These are phyloP conservation scores for Backusella australiensis DNA, from an alignment of 192 early-diverging fungal species.

Conservation along the genomic window DNA sequence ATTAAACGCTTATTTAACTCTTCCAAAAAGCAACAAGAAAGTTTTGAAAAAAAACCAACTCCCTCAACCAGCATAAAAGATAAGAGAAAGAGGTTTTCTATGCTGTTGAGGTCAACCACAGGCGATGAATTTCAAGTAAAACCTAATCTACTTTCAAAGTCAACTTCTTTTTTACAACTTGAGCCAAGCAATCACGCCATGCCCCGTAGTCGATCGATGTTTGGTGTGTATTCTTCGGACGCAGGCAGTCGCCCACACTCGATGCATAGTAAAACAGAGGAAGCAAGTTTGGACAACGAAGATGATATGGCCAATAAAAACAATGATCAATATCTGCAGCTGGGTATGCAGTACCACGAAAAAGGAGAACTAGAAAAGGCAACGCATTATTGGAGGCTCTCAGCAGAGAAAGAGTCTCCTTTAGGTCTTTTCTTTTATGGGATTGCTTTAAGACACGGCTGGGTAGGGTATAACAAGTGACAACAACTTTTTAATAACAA, in stretches of 20 bases:
- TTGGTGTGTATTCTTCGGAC: not conserved
- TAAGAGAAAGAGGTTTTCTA: slow-evolving; percentile 12
- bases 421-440: slow-evolving; percentile 75
- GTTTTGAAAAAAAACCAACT: not conserved
- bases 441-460: slow-evolving; percentile 73
- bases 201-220: slow-evolving; percentile 5
- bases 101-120: not conserved
- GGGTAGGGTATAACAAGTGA: slow-evolving; percentile 37
- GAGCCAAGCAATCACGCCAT: not conserved
- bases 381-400: slow-evolving; percentile 66
- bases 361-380: slow-evolving; percentile 68
- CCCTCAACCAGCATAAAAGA: not conserved
- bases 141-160: slow-evolving; percentile 4
- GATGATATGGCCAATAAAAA: not conserved
- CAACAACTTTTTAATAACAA: not conserved
- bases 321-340: slow-evolving; percentile 60
- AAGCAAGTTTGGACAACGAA: not conserved
- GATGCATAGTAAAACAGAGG: not conserved
- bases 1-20: not conserved
- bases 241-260: not conserved
- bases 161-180: slow-evolving; percentile 8
- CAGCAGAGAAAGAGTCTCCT: slow-evolving; percentile 61
- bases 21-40: not conserved
- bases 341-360: slow-evolving; percentile 69
- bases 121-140: not conserved